phyloP scores from a whole-genome alignment of 176 grass and related monocot species.

The Oryza brachyantha region DNA sequence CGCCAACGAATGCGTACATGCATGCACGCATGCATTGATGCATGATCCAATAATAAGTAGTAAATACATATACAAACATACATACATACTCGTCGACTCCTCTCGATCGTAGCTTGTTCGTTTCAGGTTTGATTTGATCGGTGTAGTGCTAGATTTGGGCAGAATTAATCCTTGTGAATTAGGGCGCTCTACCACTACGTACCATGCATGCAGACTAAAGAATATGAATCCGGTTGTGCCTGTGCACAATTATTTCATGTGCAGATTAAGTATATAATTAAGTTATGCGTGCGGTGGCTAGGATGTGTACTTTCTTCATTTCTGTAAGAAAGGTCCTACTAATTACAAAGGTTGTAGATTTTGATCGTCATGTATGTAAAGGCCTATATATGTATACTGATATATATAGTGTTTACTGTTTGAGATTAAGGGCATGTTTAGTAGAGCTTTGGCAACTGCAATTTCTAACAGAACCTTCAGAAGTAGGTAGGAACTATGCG shows the following conservation, averaged over 20 bases:
- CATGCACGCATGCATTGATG: too few species aligned
- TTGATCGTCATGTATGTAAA: constrained; percentile 12
- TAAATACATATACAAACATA: not conserved
- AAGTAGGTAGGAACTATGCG: too few species aligned
- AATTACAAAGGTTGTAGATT: constrained; percentile 24
- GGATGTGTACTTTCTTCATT: not conserved
- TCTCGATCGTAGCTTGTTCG: constrained; percentile 30
- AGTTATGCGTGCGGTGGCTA: not conserved
- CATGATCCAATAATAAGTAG: constrained; percentile 24
- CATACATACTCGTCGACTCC: too few species aligned
- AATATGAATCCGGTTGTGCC: not conserved
- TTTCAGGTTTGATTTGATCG: constrained; percentile 28
- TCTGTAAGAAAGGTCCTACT: constrained; percentile 31
- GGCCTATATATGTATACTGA: not conserved
- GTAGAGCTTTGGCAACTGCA: too few species aligned
- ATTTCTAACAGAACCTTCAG: too few species aligned
- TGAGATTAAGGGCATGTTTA: too few species aligned
- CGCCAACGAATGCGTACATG: not conserved
- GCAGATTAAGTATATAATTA: constrained; percentile 3
- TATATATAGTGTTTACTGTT: not conserved
- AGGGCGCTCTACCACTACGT: constrained; percentile 1
- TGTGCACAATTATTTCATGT: constrained; percentile 22
- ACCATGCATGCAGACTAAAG: not conserved
- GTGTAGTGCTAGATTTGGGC: constrained; percentile 35
- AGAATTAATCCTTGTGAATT: constrained; percentile 23